Base-by-base conservation (phyloP, 768 basidiomycete species). In the Myochromella boudieri region DNA sequence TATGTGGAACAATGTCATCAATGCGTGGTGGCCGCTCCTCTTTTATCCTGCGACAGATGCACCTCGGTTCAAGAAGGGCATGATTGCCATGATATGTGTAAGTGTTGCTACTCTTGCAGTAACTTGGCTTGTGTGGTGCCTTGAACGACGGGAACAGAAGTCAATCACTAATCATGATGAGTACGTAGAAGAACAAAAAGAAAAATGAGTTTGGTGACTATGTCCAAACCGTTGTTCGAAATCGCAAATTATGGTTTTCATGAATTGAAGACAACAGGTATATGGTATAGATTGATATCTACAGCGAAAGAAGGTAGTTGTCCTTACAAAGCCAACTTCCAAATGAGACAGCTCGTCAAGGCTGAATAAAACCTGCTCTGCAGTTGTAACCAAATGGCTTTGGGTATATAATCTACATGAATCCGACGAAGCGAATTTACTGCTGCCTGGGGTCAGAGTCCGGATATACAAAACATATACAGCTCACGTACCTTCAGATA, bases 41-140 rank as follows among this genome's bases (percentile, higher is more conserved):
- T 81, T 85, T 60, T 87, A 87, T 62, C 81, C 79, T n/a, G 84
- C 85, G 4, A 82, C 82, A 20, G 81, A 87, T 42, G 85, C 84
- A 4, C 85, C 87, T 4, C 65, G 66, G 20, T 88, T 87, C 63
- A 70, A 59, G 14, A 86, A 78, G 47, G 86, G 85, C 17, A 81
- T 84, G 80, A 80, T 81, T 53, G 78, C 83, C 8, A 83, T 85
- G 81, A 71, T 85, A 26, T 77, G 76, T 36, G 74, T 73, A 0
- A 76, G 76, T 33, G 63, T 70, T 20, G 80, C 79, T n/a, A 84
- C 84, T 8, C 62, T 85, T 12, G 65, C 49, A 5, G 69, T 75
- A 22, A 85, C 82, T 3, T 77, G 69, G 66, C 31, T 79, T 10
- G 82, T 83, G 39, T 82, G 78, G 72, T 70, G 69, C 48, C 56